Conservation (phyloP, 306 rosid species). For the Gastrolobium bilobum region DNA sequence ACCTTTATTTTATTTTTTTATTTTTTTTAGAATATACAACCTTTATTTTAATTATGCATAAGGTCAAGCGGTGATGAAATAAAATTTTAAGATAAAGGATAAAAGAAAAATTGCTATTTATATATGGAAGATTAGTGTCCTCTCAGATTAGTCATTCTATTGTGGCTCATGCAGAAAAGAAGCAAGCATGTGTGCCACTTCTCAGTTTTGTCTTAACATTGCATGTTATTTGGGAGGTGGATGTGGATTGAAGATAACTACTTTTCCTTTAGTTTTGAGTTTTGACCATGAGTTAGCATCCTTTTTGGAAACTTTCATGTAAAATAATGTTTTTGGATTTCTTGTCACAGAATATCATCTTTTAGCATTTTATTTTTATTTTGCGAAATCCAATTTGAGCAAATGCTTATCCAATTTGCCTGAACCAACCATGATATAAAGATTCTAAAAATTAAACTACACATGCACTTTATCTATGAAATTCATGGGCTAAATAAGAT, state of each 20-base stretch:
- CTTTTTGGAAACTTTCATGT: neutral
- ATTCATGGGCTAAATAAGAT: neutral
- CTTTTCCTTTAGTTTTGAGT: neutral
- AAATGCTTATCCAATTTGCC: neutral
- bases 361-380: no score
- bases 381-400: neutral
- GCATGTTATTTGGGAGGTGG: neutral
- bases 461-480: neutral
- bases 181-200: conserved; percentile 22
- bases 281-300: conserved; percentile 22
- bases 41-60: no score
- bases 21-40: no score
- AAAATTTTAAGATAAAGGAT: no score
- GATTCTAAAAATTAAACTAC: neutral
- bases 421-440: neutral
- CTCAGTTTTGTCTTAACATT: neutral
- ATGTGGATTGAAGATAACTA: conserved; percentile 6
- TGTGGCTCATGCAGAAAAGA: neutral
- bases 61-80: no score
- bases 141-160: no score
- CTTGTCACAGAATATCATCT: neutral
- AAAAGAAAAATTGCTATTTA: no score
- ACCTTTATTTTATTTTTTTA: no score
- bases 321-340: neutral
- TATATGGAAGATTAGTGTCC: no score